Base-by-base conservation (phyloP, 1,284 basidiomycete genomes). In the Rhodotorula sp. region DNA sequence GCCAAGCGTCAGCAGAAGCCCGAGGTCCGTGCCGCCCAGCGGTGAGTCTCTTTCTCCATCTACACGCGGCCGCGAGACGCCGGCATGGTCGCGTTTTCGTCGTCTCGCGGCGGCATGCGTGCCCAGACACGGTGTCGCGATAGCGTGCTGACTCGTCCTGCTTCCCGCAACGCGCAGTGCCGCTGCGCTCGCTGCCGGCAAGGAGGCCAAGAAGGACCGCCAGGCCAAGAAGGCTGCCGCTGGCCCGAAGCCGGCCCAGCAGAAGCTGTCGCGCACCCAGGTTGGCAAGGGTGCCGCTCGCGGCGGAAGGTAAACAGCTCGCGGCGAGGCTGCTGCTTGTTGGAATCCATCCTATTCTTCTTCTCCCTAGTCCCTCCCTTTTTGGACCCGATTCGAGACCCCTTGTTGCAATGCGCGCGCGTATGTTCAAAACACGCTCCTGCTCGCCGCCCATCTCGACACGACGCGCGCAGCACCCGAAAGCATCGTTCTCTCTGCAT, bases 1-100 rank as follows among this genome's bases (percentile, higher is more conserved):
- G 93, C 94, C 76, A 91, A 88, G 85, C 88, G 95, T 78, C 93
- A 91, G 83, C 91, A 95, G 84, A 92, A 92, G 78, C 87, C 91
- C 73, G 89, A 91, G 80, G 87, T 91, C 76, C 89, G 96, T 77
- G 85, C 86, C 73, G 90, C 92, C 77, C 87, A 78, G 91, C 91
- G 88, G 89, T 90, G 62, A 67, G 87, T 82, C 59, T 46, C 45
- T 18, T 20, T n/a, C 18, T 20, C 33, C 30, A 17, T 30, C 54
- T 10, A 10, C 18, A 6, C 12, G 53, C n/a, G n/a, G n/a, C n/a
- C n/a, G n/a, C n/a, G n/a, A n/a, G n/a, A n/a, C 53, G n/a, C 53
- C 4, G 15, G 24, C 24, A 26, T n/a, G 51, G 17, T 17, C 45
- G 5, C 20, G 49, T 49, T 56, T 53, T 65, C 57, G 51, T 58